Conservation (phyloP, 768 basidiomycete genomes). For the Naganishia kalamii region DNA sequence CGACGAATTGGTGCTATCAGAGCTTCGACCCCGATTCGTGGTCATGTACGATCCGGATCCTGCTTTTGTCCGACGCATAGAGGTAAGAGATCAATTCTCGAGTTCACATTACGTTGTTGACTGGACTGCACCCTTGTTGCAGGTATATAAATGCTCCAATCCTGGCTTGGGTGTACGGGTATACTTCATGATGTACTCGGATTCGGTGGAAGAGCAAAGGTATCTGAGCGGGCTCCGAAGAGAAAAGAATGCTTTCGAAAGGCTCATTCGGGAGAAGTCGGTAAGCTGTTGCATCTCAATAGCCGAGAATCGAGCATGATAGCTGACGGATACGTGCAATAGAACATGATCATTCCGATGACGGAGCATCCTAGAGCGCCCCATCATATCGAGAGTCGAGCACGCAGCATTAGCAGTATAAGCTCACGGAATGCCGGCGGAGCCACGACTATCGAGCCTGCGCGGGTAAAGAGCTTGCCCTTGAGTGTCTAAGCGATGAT, state of each 20-base stretch:
- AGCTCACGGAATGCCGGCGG: constrained; percentile 68
- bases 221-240: constrained; percentile 80
- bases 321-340: neutral
- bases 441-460: constrained; percentile 58
- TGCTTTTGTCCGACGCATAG: constrained; percentile 83
- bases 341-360: constrained; percentile 88
- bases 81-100: constrained; percentile 54
- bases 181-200: constrained; percentile 91
- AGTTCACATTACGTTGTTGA: too few relatives aligned
- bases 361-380: constrained; percentile 47
- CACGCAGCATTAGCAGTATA: constrained; percentile 53
- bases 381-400: constrained; percentile 54
- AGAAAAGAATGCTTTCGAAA: constrained; percentile 91
- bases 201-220: constrained; percentile 90
- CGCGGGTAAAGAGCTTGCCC: constrained; percentile 39
- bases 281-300: constrained; percentile 51
- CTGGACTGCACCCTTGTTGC: neutral
- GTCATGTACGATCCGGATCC: constrained; percentile 93
- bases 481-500: neutral
- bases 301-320: too few relatives aligned
- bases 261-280: constrained; percentile 82
- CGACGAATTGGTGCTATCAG: constrained; percentile 79
- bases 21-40: constrained; percentile 83
- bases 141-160: constrained; percentile 82
- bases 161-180: constrained; percentile 77